Conservation (phyloP, 306 rosid genomes). For the Prosopis cineraria region DNA sequence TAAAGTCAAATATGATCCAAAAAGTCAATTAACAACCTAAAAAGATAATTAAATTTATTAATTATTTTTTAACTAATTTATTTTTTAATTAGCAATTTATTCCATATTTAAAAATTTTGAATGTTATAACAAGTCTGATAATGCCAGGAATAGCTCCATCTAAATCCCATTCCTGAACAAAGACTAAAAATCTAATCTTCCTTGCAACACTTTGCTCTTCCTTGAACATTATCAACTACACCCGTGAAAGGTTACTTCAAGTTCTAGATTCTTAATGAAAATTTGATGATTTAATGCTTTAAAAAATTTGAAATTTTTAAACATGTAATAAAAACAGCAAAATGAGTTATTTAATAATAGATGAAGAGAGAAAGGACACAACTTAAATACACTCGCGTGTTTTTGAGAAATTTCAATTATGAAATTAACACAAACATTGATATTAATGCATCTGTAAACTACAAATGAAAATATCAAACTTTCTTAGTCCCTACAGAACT, state of each 20-base stretch:
- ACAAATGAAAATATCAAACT: background rate
- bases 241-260: slow-evolving; percentile 66
- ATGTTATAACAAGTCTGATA: too few species aligned
- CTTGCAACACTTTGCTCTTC: slow-evolving; percentile 65
- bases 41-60: too few species aligned
- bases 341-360: background rate
- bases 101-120: too few species aligned
- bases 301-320: background rate
- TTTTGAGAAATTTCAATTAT: background rate
- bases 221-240: slow-evolving; percentile 53
- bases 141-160: too few species aligned
- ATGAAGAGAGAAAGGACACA: background rate
- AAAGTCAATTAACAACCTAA: too few species aligned
- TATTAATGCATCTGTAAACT: background rate
- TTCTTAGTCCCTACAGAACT: background rate
- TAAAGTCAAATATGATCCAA: too few species aligned
- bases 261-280: slow-evolving; percentile 49
- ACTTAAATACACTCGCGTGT: background rate
- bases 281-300: background rate
- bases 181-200: slow-evolving; percentile 77
- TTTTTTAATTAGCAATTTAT: too few species aligned
- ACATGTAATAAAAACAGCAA: background rate
- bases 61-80: too few species aligned
- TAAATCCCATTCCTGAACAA: slow-evolving; percentile 66
- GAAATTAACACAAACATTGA: background rate